Evolutionary conservation across 805 yeast genomes (phyloP).

Genomic region (Ogataea corticis): DNA sequence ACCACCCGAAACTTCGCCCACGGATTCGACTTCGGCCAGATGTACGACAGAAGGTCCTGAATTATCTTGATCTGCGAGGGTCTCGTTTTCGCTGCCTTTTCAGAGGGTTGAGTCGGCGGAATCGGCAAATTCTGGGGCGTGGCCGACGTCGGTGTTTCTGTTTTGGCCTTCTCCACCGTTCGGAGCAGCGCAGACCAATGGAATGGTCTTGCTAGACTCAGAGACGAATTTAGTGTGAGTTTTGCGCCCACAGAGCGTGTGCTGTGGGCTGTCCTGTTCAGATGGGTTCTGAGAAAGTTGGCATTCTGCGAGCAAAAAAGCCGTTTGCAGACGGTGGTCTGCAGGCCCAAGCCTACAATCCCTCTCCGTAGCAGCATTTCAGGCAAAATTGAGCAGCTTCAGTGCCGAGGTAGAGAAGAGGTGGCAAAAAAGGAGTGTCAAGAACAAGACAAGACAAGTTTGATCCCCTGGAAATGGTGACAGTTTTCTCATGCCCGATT

Average conservation of each 20-base stretch:
- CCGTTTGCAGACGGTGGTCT: not conserved
- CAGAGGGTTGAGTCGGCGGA: too few relatives aligned
- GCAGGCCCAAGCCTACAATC: not conserved
- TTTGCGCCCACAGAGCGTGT: too few relatives aligned
- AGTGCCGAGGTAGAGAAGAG: not conserved
- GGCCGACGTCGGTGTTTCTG: too few relatives aligned
- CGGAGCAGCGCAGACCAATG: not conserved
- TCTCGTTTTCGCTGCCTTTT: constrained; percentile 3
- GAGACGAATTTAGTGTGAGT: too few relatives aligned
- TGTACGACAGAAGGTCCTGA: constrained; percentile 61
- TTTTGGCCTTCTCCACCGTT: not conserved
- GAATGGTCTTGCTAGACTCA: not conserved
- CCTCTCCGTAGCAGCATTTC: constrained; percentile 4
- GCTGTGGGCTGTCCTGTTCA: too few relatives aligned
- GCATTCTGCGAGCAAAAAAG: not conserved
- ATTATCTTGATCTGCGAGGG: constrained; percentile 56
- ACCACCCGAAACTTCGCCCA: constrained; percentile 73
- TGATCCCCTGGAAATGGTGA: not conserved
- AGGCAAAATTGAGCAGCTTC: not conserved
- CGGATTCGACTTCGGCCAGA: constrained; percentile 78
- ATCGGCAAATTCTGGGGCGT: too few relatives aligned
- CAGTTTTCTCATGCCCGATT: constrained; percentile 2
- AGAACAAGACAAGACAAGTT: not conserved
- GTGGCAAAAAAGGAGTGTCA: too few relatives aligned
- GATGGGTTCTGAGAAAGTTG: not conserved